Evolutionary conservation across 2,329 filamentous ascomycete genomes (phyloP).

Genomic region (Sordariomycetes sp.): DNA sequence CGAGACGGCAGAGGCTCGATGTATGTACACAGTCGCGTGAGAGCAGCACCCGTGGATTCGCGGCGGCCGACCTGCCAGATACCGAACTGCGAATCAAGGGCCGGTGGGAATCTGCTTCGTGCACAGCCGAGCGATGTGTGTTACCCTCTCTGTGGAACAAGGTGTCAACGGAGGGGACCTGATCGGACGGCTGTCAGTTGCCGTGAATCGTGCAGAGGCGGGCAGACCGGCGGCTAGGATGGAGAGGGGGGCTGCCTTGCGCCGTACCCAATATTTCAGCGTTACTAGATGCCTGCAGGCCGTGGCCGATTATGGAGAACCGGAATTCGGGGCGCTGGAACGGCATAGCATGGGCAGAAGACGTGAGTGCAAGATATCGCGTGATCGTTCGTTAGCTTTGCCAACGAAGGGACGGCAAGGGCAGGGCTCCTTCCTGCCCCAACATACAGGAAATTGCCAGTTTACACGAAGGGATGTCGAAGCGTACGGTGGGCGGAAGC

Average conservation of each 20-base stretch:
- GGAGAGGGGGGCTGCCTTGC: not conserved
- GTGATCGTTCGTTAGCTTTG: too few relatives aligned
- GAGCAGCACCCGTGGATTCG: not conserved
- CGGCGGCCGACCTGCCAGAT: not conserved
- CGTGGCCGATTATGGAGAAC: too few relatives aligned
- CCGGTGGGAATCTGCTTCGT: not conserved
- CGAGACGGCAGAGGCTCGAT: not conserved
- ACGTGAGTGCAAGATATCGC: too few relatives aligned
- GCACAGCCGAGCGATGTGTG: not conserved
- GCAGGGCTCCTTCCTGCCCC: too few relatives aligned
- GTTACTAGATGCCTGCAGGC: too few relatives aligned
- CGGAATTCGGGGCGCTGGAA: too few relatives aligned
- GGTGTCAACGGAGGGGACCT: not conserved
- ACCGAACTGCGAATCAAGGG: not conserved
- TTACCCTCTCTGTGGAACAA: not conserved
- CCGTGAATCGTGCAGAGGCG: not conserved
- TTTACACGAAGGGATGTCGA: too few relatives aligned
- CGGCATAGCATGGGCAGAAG: too few relatives aligned
- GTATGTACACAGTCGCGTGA: not conserved
- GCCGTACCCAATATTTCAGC: not conserved
- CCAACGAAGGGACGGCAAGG: too few relatives aligned
- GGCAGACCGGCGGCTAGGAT: too few relatives aligned
- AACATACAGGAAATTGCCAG: too few relatives aligned
- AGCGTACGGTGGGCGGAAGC: too few relatives aligned
- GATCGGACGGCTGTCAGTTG: not conserved